These are phyloP conservation scores for Pulicaria dysenterica DNA, from an alignment of 129 eudicot genomes.

Conservation along the genomic window DNA sequence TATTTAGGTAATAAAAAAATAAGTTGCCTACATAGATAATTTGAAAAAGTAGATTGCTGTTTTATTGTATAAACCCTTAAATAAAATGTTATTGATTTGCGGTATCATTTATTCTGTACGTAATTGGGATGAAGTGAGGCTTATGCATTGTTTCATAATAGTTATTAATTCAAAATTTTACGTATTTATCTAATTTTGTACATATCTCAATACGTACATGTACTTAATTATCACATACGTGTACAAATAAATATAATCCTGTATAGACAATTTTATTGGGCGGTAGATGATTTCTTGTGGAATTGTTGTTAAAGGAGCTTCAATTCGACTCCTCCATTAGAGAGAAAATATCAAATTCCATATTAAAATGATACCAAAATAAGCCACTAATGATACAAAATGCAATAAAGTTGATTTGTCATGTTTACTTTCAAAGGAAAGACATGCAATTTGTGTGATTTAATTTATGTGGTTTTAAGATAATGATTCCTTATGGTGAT, in stretches of 20 bases:
- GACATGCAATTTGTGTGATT: slow-evolving; percentile 49
- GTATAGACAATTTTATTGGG: slow-evolving; percentile 11
- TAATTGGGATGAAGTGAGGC: slow-evolving; percentile 5
- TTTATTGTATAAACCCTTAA: too few species aligned
- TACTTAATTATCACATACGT: slow-evolving; percentile 25
- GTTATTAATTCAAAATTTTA: slow-evolving; percentile 11
- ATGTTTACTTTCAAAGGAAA: slow-evolving; percentile 51
- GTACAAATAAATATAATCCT: slow-evolving; percentile 19
- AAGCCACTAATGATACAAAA: slow-evolving; percentile 38
- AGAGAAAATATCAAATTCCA: slow-evolving; percentile 25
- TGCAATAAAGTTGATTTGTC: slow-evolving; percentile 58
- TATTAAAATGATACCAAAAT: slow-evolving; percentile 35
- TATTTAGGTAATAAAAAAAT: too few species aligned
- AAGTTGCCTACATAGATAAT: too few species aligned
- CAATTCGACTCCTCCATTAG: slow-evolving; percentile 24
- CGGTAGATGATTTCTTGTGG: slow-evolving; percentile 36
- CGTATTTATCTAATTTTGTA: neutral
- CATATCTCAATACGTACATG: slow-evolving; percentile 17
- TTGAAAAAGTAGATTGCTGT: too few species aligned
- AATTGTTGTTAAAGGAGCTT: slow-evolving; percentile 26
- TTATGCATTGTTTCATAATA: slow-evolving; percentile 1
- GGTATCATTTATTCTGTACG: neutral
- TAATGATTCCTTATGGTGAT: slow-evolving; percentile 68
- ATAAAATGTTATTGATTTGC: neutral
- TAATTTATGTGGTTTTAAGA: slow-evolving; percentile 63